Evolutionary conservation across 208 protist genomes (phyloP).

Genomic region (Trichomonas gallinae): DNA sequence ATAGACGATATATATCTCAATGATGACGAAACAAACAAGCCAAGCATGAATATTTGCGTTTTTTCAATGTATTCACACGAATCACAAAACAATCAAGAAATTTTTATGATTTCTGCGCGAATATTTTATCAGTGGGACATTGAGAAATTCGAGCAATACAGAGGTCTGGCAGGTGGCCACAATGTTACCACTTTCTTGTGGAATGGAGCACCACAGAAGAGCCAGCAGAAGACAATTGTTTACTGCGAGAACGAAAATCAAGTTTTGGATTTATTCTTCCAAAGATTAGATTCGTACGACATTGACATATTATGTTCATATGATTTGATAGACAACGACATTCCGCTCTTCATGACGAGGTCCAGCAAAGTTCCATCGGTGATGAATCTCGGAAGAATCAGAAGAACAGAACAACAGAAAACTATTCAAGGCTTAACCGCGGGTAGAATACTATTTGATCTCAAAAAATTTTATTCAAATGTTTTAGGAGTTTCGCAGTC

Average conservation of each 20-base stretch:
- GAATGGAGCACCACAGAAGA: not conserved
- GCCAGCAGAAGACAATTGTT: not conserved
- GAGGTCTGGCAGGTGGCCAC: not conserved
- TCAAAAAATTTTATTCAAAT: not conserved
- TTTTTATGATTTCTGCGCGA: not conserved
- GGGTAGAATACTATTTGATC: not conserved
- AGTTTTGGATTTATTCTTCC: not conserved
- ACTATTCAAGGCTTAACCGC: not conserved
- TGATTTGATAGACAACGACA: not conserved
- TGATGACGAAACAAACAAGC: not conserved
- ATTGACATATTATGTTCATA: not conserved
- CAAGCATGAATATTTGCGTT: not conserved
- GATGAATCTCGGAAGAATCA: not conserved
- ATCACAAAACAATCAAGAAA: not conserved
- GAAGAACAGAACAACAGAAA: not conserved
- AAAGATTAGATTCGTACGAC: not conserved
- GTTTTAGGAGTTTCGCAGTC: not conserved
- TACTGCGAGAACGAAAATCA: not conserved
- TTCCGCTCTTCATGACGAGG: not conserved
- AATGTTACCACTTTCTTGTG: not conserved
- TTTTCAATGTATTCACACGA: not conserved
- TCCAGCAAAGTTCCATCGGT: not conserved
- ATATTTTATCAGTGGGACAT: not conserved
- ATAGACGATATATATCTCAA: not conserved
- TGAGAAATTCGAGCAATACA: not conserved